Base-by-base conservation (phyloP, 192 early-diverging fungal genomes). In the Obelidium mucronatum region DNA sequence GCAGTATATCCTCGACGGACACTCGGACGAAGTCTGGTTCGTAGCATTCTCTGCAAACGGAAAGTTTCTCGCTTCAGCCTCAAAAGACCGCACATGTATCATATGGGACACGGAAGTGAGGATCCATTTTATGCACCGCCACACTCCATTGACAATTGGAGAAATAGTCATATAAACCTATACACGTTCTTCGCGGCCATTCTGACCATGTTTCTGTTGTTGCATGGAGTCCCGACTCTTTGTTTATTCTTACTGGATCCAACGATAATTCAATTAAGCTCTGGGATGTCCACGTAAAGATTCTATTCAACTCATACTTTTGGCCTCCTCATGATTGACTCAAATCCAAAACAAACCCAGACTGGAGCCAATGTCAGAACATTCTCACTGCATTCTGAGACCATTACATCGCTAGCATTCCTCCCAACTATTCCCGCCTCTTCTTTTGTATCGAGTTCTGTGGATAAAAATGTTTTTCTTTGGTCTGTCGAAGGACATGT, bases 21-120 rank as follows among this genome's bases (percentile, higher is more conserved):
- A 99, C 83, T 78, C 79, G 0, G 94, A 98, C 80, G 96, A 99
- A 83, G 96, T 99, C 6, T 99, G 97, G 98, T 94, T 93, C 74
- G 84, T 98, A 62, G 86, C 91, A 2, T 99, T 97, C 78, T 98
- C 96, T 5, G 92, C 94, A 42, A 85, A 94, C 76, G 97, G 96
- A 53, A 83, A 80, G 67, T 92, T 90, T 75, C 83, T 99, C 33
- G 98, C 95, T 19, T 98, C 98, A 1, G 93, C 92, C 19, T 97
- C 97, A 35, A 91, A 89, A 67, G 98, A 99, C 84, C 87, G 87
- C 28, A 92, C 90, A 2, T 90, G 91, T 64, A 95, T 94, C 39
- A 91, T 99, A 58, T 99, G 98, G 98, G 89, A 89, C 77, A 79
- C 90, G 70, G 81, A 88, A 61, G 93, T 88, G 37, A n/a, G 78